phyloP scores from a whole-genome alignment of 441 rosid genomes.

The Lepidium campestre region DNA sequence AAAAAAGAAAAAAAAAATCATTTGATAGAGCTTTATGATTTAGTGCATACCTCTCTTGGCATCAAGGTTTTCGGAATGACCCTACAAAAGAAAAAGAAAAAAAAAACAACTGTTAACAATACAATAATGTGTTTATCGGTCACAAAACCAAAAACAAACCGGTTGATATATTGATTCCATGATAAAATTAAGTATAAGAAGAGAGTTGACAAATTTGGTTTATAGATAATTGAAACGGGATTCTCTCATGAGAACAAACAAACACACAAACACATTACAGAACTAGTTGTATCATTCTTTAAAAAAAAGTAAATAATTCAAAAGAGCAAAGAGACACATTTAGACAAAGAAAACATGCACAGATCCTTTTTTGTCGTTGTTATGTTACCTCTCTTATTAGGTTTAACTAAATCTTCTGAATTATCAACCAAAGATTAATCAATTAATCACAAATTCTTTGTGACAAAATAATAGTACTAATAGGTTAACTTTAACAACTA shows the following conservation, averaged over 20 bases:
- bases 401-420: background rate
- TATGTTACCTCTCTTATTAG: slow-evolving; percentile 10
- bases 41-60: slow-evolving; percentile 52
- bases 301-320: background rate
- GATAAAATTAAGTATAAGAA: background rate
- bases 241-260: slow-evolving; percentile 10
- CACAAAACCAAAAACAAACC: background rate
- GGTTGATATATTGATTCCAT: background rate
- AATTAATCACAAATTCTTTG: no score
- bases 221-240: slow-evolving; percentile 8
- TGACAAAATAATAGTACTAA: no score
- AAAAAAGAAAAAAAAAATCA: background rate
- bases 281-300: slow-evolving; percentile 28
- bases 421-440: background rate
- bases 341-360: slow-evolving; percentile 23
- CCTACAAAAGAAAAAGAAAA: slow-evolving; percentile 33
- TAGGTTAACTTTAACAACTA: no score
- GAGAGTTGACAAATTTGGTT: slow-evolving; percentile 18
- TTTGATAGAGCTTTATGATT: background rate
- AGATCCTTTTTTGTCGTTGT: slow-evolving; percentile 26
- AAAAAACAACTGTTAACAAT: slow-evolving; percentile 4
- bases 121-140: background rate
- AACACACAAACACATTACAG: background rate
- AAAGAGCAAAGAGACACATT: slow-evolving; percentile 19
- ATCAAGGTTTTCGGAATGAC: slow-evolving; percentile 53